Conservation (phyloP, 106 monocot genomes). For the Cymbidium sinense region DNA sequence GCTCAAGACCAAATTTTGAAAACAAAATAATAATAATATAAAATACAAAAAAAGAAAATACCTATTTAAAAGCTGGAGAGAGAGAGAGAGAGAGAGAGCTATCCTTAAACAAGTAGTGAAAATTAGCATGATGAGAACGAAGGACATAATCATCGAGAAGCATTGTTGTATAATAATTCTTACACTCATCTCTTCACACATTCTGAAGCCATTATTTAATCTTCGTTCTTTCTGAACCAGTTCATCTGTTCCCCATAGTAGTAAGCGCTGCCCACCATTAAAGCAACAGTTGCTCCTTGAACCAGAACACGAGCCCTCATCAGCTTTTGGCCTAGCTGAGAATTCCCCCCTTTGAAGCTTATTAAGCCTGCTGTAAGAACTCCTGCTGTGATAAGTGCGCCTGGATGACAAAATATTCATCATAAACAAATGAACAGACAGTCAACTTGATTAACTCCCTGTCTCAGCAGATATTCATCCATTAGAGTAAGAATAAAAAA, state of each 20-base stretch:
- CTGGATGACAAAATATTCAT: slow-evolving; percentile 14
- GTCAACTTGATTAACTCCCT: no score
- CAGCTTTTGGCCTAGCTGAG: slow-evolving; percentile 84
- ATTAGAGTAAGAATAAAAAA: neutral
- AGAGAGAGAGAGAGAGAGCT: no score
- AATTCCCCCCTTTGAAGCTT: slow-evolving; percentile 89
- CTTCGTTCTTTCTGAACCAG: slow-evolving; percentile 27
- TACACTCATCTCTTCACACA: no score
- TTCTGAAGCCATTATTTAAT: neutral
- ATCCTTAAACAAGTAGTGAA: no score
- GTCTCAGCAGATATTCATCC: neutral
- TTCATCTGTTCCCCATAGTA: slow-evolving; percentile 76
- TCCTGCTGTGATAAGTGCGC: slow-evolving; percentile 87
- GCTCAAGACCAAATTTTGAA: no score
- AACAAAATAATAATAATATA: no score
- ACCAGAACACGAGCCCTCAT: slow-evolving; percentile 93
- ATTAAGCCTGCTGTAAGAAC: slow-evolving; percentile 88
- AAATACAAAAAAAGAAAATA: no score
- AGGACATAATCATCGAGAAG: no score
- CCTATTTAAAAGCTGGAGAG: no score
- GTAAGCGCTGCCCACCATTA: slow-evolving; percentile 90
- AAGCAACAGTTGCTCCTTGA: slow-evolving; percentile 93
- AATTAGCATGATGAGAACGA: no score
- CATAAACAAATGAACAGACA: no score
- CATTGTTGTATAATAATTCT: no score